Evolutionary conservation across 805 yeast genomes (phyloP), one percentile per base, ranked within the genome.

Genomic region (Lachancea sp.): DNA sequence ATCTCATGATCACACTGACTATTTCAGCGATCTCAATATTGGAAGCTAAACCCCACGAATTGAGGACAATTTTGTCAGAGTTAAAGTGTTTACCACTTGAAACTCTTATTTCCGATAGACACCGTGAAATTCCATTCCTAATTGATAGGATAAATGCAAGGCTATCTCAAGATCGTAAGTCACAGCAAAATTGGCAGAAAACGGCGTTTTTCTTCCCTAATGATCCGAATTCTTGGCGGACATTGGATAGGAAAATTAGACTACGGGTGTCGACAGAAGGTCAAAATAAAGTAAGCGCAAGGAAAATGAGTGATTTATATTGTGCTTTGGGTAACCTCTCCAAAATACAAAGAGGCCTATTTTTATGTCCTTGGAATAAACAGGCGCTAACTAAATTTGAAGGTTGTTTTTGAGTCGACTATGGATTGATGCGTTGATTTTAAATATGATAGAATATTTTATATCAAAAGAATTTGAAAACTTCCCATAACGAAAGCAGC

Each of bases 1-100:
- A 88, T 2, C 62, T 86, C 34, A 54, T 77, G 18, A 77, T 84
- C 2, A 80, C 85, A 0, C 61, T 89, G 43, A 75, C 87, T 1
- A 67, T 90, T 30, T 96, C 95, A 6, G 88, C 94, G 0, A 77
- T 90, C 17, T 70, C 85, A 0, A 69, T 92, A 2, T 67, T 79
- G 8, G 83, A 86, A 37, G 68, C 77, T 34, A 64, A 74, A 41
- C 65, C 67, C 5, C 80, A 74, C 12, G 80, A 78, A 43, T 68
- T 83, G 38, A 56, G 70, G 29, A 77, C 73, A 1, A 78, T 92
- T 0, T 69, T 81, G 13, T 71, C 72, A 38, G 96, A 89, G 58
- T 62, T 92, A 33, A 67, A 64, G 26, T 61, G 68, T 0, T 54
- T 83, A 23, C 56, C 78, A 1, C 53, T 82, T 23, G 47, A 54